phyloP scores from a whole-genome alignment of 2,329 filamentous ascomycete species.

The Aspergillus fischeri region DNA sequence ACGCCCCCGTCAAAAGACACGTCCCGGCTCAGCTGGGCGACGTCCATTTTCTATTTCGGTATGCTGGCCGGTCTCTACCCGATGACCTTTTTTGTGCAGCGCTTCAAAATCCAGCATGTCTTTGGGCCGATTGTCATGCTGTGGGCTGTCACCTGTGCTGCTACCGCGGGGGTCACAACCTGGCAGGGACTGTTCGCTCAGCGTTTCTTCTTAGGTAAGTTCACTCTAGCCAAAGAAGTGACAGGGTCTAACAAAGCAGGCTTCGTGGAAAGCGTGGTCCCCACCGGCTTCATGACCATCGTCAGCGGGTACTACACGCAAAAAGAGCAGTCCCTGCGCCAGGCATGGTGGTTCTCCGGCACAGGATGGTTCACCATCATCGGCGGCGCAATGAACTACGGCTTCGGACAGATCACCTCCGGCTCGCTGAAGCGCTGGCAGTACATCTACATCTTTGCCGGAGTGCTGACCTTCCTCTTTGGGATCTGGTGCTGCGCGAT shows the following conservation, averaged over 20 bases:
- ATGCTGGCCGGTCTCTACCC: slow-evolving; percentile 72
- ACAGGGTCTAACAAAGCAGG: slow-evolving; percentile 21
- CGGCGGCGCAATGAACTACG: slow-evolving; percentile 63
- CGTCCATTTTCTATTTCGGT: slow-evolving; percentile 75
- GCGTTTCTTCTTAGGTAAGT: slow-evolving; percentile 55
- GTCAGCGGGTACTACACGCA: slow-evolving; percentile 63
- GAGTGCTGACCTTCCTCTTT: slow-evolving; percentile 60
- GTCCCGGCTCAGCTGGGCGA: slow-evolving; percentile 68
- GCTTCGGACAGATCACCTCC: slow-evolving; percentile 58
- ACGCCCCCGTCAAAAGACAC: slow-evolving; percentile 60
- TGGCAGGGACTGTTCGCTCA: slow-evolving; percentile 63
- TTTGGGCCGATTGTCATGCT: slow-evolving; percentile 54
- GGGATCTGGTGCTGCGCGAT: slow-evolving; percentile 62
- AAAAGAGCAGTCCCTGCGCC: slow-evolving; percentile 59
- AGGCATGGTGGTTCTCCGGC: slow-evolving; percentile 64
- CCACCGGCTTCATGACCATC: slow-evolving; percentile 64
- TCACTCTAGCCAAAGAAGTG: too few species aligned
- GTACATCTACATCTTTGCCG: slow-evolving; percentile 66
- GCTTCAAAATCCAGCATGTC: slow-evolving; percentile 61
- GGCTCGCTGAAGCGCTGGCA: slow-evolving; percentile 60
- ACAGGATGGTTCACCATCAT: slow-evolving; percentile 58
- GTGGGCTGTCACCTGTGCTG: slow-evolving; percentile 65
- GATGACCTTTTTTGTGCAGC: slow-evolving; percentile 66
- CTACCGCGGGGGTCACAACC: slow-evolving; percentile 62
- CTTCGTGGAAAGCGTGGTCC: slow-evolving; percentile 61